Percentiles rank a stretch among this genome's conserved stretches.
Evolutionary conservation across 2,329 filamentous ascomycete genomes (phyloP).

Genomic region (Colletotrichum somersetense): DNA sequence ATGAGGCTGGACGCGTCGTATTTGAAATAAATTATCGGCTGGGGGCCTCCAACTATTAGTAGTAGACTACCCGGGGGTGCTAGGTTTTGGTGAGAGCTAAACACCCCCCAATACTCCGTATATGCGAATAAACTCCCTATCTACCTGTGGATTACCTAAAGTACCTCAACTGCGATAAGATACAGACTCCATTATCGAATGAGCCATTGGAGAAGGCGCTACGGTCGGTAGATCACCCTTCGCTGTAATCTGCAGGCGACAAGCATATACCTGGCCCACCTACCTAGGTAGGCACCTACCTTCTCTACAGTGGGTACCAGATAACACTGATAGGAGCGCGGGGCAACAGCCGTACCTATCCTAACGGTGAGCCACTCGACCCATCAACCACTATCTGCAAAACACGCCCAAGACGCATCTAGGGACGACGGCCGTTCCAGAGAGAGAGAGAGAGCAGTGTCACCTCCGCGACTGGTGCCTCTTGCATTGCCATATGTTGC

Average conservation of each 20-base stretch:
- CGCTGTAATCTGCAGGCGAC: conserved; percentile 7
- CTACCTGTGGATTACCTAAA: too few relatives aligned
- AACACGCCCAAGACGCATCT: neutral
- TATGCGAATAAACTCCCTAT: too few relatives aligned
- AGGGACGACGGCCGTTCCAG: neutral
- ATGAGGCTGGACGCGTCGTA: too few relatives aligned
- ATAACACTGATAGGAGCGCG: neutral
- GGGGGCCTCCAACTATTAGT: too few relatives aligned
- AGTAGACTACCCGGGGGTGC: too few relatives aligned
- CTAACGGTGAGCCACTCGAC: neutral
- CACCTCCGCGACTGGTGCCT: neutral
- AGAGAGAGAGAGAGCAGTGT: neutral
- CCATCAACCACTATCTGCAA: neutral
- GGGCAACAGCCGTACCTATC: too few relatives aligned
- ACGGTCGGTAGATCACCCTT: neutral
- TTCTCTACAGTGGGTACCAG: neutral
- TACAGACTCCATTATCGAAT: neutral
- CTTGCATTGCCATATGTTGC: neutral
- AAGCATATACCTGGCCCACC: neutral
- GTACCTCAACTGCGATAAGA: neutral
- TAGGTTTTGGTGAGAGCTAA: too few relatives aligned
- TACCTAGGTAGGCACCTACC: too few relatives aligned
- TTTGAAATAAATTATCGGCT: too few relatives aligned
- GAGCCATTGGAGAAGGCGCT: neutral
- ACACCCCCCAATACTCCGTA: too few relatives aligned